Conservation (phyloP, 2,329 filamentous ascomycete genomes). For the Xylariaceae sp. region DNA sequence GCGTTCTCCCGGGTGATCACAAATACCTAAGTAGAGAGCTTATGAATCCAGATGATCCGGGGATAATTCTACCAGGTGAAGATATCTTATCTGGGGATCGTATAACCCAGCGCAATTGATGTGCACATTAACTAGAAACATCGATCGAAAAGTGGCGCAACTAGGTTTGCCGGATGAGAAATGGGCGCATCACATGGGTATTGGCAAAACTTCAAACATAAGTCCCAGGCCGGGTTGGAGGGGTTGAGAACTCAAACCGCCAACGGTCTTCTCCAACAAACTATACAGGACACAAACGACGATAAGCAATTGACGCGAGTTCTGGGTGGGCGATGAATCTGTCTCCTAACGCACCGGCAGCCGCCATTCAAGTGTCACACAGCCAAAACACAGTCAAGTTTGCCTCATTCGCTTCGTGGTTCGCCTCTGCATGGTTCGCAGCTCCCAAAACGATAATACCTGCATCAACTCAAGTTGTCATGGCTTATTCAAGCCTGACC, state of each 20-base stretch:
- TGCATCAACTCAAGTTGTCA: slow-evolving; percentile 5
- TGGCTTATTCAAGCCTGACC: not conserved
- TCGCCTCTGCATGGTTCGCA: not conserved
- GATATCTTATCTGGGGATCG: no score
- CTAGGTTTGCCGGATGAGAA: not conserved
- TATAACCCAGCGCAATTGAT: no score
- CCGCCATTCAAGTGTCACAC: not conserved
- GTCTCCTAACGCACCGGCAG: not conserved
- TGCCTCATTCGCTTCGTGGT: not conserved
- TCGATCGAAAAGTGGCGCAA: no score
- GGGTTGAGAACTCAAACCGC: no score
- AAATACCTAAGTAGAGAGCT: no score
- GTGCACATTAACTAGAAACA: no score
- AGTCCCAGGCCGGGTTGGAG: no score
- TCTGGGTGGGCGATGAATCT: not conserved
- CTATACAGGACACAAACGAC: not conserved
- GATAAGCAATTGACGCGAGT: not conserved
- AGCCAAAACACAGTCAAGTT: not conserved
- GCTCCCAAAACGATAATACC: not conserved
- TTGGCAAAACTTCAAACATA: not conserved
- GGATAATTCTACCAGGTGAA: no score
- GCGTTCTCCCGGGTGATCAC: no score
- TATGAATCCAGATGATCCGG: no score
- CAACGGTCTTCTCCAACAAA: no score
- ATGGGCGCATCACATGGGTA: not conserved